Conservation (phyloP, 2,329 filamentous ascomycete genomes). For the Leptographium radiaticola region DNA sequence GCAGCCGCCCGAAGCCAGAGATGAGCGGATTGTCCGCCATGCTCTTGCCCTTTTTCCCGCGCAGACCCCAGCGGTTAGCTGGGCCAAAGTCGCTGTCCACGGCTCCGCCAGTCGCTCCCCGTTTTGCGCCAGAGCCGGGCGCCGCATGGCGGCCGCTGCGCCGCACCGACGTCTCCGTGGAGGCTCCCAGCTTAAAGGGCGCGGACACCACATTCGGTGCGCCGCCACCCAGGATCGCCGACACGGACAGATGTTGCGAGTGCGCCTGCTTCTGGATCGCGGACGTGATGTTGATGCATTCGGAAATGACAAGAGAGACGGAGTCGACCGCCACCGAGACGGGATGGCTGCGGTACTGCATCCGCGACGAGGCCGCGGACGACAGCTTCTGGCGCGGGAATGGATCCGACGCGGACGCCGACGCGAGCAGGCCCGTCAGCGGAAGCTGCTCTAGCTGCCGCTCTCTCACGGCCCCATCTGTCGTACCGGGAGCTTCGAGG, state of each 20-base stretch:
- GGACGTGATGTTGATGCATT: constrained; percentile 97
- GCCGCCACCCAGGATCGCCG: constrained; percentile 77
- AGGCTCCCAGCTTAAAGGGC: constrained; percentile 15
- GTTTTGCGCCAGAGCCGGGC: background rate
- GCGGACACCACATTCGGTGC: constrained; percentile 36
- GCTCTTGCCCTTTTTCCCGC: constrained; percentile 92
- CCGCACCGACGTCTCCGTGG: constrained; percentile 1
- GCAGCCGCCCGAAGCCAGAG: constrained; percentile 79
- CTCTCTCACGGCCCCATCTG: constrained; percentile 14
- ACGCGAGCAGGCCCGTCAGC: constrained; percentile 3
- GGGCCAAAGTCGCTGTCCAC: constrained; percentile 36
- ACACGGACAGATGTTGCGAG: constrained; percentile 91
- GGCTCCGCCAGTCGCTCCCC: background rate
- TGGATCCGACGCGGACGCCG: constrained; percentile 6
- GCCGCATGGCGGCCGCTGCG: constrained; percentile 1
- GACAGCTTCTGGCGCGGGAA: constrained; percentile 1
- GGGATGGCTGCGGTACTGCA: constrained; percentile 47
- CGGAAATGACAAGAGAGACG: constrained; percentile 86
- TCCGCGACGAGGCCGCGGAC: constrained; percentile 24
- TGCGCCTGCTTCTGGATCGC: constrained; percentile 96
- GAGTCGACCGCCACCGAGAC: constrained; percentile 79
- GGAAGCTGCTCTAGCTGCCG: constrained; percentile 4
- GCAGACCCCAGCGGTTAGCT: constrained; percentile 79
- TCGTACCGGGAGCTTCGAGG: constrained; percentile 5
- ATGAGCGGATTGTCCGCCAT: constrained; percentile 97